A percentile compares a stretch with the other conserved stretches of the same genome.
These are phyloP conservation scores for Phyllostachys edulis DNA, from an alignment of 176 grass and related monocot genomes.

Conservation along the genomic window DNA sequence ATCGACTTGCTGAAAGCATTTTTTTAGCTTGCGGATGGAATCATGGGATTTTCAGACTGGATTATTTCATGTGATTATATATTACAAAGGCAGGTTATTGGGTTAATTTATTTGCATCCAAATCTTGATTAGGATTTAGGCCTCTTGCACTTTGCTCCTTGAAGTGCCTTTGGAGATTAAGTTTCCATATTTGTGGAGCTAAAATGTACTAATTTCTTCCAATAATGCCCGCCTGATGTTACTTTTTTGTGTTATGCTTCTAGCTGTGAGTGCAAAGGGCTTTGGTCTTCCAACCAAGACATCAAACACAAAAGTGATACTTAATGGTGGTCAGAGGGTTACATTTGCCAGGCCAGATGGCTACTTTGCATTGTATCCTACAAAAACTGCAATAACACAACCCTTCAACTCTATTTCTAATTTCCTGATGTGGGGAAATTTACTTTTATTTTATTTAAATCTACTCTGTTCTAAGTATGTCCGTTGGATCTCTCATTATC, in stretches of 20 bases:
- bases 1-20: neutral
- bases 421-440: neutral
- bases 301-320: conserved; percentile 78
- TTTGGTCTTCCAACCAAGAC: conserved; percentile 73
- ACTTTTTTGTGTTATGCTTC: conserved; percentile 18
- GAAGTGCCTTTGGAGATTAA: conserved; percentile 9
- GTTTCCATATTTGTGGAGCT: neutral
- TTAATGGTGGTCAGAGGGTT: conserved; percentile 93
- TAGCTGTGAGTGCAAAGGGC: conserved; percentile 53
- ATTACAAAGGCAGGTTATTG: neutral
- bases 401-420: neutral
- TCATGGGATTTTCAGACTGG: neutral
- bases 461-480: neutral
- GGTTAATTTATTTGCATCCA: neutral
- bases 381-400: neutral
- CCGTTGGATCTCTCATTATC: neutral
- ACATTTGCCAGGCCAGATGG: conserved; percentile 82
- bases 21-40: neutral
- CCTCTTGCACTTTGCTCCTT: neutral
- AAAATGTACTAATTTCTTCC: neutral
- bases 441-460: neutral
- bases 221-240: conserved; percentile 5
- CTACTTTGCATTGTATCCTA: conserved; percentile 99
- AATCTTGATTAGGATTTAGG: neutral
- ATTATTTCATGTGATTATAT: neutral